Evolutionary conservation across 306 rosid species (phyloP), one percentile per base, ranked within the genome.

Genomic region (Arachis hypogaea): DNA sequence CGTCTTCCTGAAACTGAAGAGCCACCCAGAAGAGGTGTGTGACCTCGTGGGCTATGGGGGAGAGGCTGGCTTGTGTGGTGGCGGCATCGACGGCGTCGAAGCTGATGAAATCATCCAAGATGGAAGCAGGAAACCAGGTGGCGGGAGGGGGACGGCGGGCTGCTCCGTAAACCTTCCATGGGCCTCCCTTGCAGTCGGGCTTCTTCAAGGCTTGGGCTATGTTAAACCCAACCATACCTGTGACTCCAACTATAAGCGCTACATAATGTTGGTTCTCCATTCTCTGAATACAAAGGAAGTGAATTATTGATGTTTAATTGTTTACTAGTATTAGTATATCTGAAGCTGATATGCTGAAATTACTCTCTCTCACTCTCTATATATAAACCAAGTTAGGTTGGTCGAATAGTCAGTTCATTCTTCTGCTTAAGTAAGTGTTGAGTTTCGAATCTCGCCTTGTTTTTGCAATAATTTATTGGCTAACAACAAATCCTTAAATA

Each of bases 91-190:
- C 11, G 59, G 81, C 83, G 11, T 82, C 79, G 28, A 80, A 49
- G 33, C 81, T n/a, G 56, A 85, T 46, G 74, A 12, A 79, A 10
- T 11, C 2, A 64, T 85, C 79, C 1, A 85, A 59, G 1, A 51
- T 51, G 55, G 84, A 68, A 49, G 76, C 6, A 2, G 79, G 79
- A 71, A 82, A 80, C 79, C 86, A 85, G 0, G 5, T 0, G 0
- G 38, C 4, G 4, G 78, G 81, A 1, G 16, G 5, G 7, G 70
- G 73, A 0, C 76, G 38, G 4, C 38, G 78, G 0, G 86, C 77
- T 0, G 59, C 50, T n/a, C 86, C 86, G 60, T 73, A 69, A 7
- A 85, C 82, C 61, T 68, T 79, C 88, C 88, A 82, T 5, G 86
- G 80, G 16, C 81, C 82, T 4, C 78, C 86, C 6, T 44, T 74